Evolutionary conservation across 345 rosid species (phyloP).

Genomic region (Dipteronia sinensis): DNA sequence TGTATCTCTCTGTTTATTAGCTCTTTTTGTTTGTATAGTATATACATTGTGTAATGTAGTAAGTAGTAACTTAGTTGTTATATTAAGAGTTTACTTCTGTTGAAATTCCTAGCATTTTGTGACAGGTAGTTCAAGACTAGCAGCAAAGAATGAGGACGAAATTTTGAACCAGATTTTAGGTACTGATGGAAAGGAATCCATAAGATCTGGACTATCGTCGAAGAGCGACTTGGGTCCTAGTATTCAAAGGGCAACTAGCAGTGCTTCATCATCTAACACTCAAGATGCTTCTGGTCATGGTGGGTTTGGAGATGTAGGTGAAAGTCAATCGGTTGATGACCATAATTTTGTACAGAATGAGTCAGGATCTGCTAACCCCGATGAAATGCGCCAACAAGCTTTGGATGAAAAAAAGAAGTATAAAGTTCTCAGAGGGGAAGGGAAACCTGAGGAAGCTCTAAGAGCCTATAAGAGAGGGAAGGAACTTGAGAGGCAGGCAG

Average conservation of each 20-base stretch:
- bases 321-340: slow-evolving; percentile 34
- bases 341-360: slow-evolving; percentile 30
- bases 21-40: background rate
- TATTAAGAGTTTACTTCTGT: slow-evolving; percentile 12
- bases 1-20: background rate
- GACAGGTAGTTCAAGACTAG: slow-evolving; percentile 57
- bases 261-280: slow-evolving; percentile 38
- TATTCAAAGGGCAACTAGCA: slow-evolving; percentile 43
- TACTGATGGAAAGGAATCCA: slow-evolving; percentile 54
- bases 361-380: slow-evolving; percentile 49
- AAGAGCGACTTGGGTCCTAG: slow-evolving; percentile 30
- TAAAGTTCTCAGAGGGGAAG: slow-evolving; percentile 72
- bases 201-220: slow-evolving; percentile 42
- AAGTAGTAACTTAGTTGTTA: background rate
- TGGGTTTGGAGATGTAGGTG: slow-evolving; percentile 26
- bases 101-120: slow-evolving; percentile 8
- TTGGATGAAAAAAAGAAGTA: slow-evolving; percentile 71
- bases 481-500: slow-evolving; percentile 92
- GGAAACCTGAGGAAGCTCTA: slow-evolving; percentile 83
- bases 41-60: background rate
- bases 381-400: slow-evolving; percentile 72
- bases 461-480: slow-evolving; percentile 91
- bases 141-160: slow-evolving; percentile 59
- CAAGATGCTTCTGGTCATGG: slow-evolving; percentile 34
- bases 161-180: slow-evolving; percentile 70